phyloP scores from a whole-genome alignment of 768 basidiomycete species.

The Mycena venus region DNA sequence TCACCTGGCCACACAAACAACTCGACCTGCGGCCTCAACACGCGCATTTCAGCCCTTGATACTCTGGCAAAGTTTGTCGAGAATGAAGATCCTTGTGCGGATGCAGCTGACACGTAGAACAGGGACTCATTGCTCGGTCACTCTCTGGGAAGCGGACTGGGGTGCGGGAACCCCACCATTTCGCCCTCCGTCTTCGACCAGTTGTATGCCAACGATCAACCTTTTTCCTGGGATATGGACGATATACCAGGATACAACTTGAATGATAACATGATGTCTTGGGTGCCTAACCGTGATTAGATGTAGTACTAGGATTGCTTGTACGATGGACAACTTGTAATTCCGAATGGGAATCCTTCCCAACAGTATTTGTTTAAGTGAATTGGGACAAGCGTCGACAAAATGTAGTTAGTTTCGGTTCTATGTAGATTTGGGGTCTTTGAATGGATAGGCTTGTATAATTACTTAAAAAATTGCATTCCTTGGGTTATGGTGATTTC shows the following conservation, averaged over 20 bases:
- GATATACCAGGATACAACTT: not conserved
- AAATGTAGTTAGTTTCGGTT: too few relatives aligned
- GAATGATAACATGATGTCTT: slow-evolving; percentile 18
- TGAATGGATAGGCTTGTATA: too few relatives aligned
- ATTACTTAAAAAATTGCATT: too few relatives aligned
- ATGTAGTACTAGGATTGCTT: not conserved
- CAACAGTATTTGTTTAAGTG: too few relatives aligned
- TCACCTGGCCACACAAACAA: slow-evolving; percentile 49
- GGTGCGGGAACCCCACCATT: not conserved
- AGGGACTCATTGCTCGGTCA: slow-evolving; percentile 10
- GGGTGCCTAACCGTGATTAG: not conserved
- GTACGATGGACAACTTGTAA: too few relatives aligned
- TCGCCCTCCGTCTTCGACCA: not conserved
- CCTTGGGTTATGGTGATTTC: too few relatives aligned
- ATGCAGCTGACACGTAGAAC: not conserved
- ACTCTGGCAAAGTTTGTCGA: slow-evolving; percentile 16
- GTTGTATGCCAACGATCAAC: not conserved
- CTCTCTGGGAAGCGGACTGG: not conserved
- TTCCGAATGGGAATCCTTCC: too few relatives aligned
- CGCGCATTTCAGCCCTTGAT: slow-evolving; percentile 13
- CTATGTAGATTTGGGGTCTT: too few relatives aligned
- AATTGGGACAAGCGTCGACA: too few relatives aligned
- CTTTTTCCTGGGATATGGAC: slow-evolving; percentile 11
- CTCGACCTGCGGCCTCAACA: slow-evolving; percentile 4
- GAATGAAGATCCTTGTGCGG: not conserved